A percentile compares a stretch with the other conserved stretches of the same genome.
Evolutionary conservation across 768 basidiomycete genomes (phyloP).

Genomic region (Leccinum rimulosum): DNA sequence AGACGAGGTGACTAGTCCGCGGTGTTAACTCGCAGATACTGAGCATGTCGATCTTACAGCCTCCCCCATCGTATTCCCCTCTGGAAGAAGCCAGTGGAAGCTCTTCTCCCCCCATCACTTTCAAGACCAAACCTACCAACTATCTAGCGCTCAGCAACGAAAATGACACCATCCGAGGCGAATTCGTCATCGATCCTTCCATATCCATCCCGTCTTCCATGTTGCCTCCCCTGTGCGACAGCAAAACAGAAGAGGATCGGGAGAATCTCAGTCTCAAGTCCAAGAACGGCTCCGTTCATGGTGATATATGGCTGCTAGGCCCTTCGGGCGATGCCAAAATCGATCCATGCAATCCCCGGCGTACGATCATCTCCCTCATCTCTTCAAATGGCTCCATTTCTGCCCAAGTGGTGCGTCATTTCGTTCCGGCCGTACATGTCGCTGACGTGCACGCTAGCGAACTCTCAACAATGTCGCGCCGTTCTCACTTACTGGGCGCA

Average conservation of each 20-base stretch:
- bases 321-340: not conserved
- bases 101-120: not conserved
- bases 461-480: constrained; percentile 12
- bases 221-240: constrained; percentile 36
- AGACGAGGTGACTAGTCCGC: constrained; percentile 8
- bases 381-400: constrained; percentile 17
- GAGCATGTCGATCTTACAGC: constrained; percentile 6
- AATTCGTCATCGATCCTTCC: constrained; percentile 44
- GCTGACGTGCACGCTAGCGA: constrained; percentile 10
- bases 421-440: not conserved
- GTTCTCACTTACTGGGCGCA: constrained; percentile 13
- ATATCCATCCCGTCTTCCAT: constrained; percentile 38
- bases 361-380: constrained; percentile 22
- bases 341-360: constrained; percentile 10
- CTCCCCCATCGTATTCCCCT: constrained; percentile 26
- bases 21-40: not conserved
- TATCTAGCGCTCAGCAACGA: constrained; percentile 14
- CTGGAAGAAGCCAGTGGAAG: not conserved
- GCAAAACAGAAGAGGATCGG: constrained; percentile 38
- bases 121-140: constrained; percentile 31
- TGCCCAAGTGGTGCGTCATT: constrained; percentile 20
- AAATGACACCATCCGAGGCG: constrained; percentile 15
- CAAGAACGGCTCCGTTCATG: constrained; percentile 35
- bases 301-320: constrained; percentile 38
- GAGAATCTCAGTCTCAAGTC: constrained; percentile 39